Base-by-base conservation (phyloP, 108 stramenopile genomes). In the Cyclotella cryptica region DNA sequence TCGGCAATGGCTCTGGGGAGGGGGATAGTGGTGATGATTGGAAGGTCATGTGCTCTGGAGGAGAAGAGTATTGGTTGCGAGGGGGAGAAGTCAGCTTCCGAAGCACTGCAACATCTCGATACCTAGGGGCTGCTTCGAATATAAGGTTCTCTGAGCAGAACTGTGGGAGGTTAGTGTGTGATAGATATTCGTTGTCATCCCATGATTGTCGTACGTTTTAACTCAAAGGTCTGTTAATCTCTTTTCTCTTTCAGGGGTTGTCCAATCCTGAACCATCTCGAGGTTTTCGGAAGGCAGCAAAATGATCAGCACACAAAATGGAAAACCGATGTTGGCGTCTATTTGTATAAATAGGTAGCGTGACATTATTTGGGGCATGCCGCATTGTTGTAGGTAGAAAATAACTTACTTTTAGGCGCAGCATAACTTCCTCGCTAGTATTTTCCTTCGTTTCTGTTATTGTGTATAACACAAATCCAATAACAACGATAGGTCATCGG, bases 21-120 rank as follows among this genome's bases (percentile, higher is more conserved):
- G 92, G 92, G 15, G 95, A 96, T 71, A 70, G 71, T 27, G 92
- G 90, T 4, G 95, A 96, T 74, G 84, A 96, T 66, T 96, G 91
- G 91, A 86, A 40, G 27, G 90, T 96, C 18, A 79, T 84, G 18
- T 91, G 91, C 64, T 40, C 44, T 30, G 44, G 28, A 15, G 45
- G 67, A 9, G 62, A 57, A 19, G 67, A 79, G 51, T 85, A 85
- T 69, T 95, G 94, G 94, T 53, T 69, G n/a, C 80, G 92, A 5
- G 87, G 60, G 13, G 53, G 43, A 13, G 68, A 75, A 28, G 75
- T 96, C 0, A 69, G 64, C 27, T 75, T 96, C n/a, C 69, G 79
- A 46, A 91, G 90, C 63, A 80, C 78, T 15, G 91, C 90, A 54
- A 90, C 90, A 0, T 19, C 47, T 0, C 76, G 83, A 49, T 92